Conservation (phyloP, 805 yeast species). For the Teunomyces aglyptinius region DNA sequence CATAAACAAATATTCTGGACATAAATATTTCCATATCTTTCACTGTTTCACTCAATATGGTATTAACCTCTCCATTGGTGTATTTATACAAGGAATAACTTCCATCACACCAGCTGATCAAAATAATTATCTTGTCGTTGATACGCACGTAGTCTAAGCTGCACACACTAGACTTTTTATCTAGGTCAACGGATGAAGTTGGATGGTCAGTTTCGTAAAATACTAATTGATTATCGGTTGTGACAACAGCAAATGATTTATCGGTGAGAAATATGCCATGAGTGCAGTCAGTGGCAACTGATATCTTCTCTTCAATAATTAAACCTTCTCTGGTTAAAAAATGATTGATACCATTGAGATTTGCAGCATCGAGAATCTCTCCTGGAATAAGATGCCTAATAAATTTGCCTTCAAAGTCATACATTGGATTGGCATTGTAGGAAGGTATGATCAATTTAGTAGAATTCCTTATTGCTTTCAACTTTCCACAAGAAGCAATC, state of each 20-base stretch:
- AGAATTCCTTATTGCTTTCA: neutral
- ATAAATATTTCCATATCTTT: neutral
- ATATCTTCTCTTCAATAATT: neutral
- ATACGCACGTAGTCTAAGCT: no score
- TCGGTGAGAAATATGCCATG: neutral
- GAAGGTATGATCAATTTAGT: neutral
- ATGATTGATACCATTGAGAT: neutral
- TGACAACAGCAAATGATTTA: neutral
- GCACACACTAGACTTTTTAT: neutral
- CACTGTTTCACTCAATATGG: neutral
- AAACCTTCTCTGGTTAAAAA: neutral
- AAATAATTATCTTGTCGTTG: neutral
- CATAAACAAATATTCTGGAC: neutral
- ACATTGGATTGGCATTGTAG: neutral
- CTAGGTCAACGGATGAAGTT: neutral
- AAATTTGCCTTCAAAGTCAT: neutral
- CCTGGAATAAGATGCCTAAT: neutral
- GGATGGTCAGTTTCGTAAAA: neutral
- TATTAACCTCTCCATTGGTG: no score
- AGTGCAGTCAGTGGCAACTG: neutral
- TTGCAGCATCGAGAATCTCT: neutral
- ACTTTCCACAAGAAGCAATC: neutral
- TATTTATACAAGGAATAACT: neutral
- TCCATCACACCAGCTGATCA: conserved; percentile 1
- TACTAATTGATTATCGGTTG: neutral